Conservation (phyloP, 2,329 filamentous ascomycete genomes). For the Emergomyces orientalis region DNA sequence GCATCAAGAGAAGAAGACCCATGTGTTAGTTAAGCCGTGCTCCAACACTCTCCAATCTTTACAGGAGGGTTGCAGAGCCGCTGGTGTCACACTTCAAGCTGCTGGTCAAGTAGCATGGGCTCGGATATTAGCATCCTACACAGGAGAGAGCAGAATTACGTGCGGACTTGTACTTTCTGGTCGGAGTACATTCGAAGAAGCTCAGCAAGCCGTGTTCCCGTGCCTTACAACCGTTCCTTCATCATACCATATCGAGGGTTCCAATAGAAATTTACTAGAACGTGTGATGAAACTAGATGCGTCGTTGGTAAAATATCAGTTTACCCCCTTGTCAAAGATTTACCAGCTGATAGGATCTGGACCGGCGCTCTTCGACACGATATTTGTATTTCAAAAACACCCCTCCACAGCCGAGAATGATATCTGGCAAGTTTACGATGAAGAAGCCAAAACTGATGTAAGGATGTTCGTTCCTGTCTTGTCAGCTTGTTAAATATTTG, state of each 20-base stretch:
- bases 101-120: conserved; percentile 71
- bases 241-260: conserved; percentile 45
- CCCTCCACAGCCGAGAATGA: conserved; percentile 19
- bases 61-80: conserved; percentile 45
- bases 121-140: conserved; percentile 62
- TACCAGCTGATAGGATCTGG: conserved; percentile 61
- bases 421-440: conserved; percentile 54
- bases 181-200: conserved; percentile 50
- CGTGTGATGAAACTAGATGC: conserved; percentile 58
- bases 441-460: conserved; percentile 59
- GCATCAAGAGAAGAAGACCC: conserved; percentile 21
- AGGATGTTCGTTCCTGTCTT: conserved; percentile 14
- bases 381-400: conserved; percentile 72
- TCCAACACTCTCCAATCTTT: conserved; percentile 39
- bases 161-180: conserved; percentile 79
- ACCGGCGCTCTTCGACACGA: conserved; percentile 66
- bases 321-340: conserved; percentile 59
- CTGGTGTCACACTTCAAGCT: conserved; percentile 65
- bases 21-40: conserved; percentile 32
- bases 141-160: conserved; percentile 62
- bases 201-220: conserved; percentile 57
- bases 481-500: background rate
- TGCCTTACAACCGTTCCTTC: conserved; percentile 76
- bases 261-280: conserved; percentile 50
- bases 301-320: conserved; percentile 58